These are phyloP conservation scores for Lichtheimia hyalospora DNA, from an alignment of 371 early-diverging fungal species.

Conservation along the genomic window DNA sequence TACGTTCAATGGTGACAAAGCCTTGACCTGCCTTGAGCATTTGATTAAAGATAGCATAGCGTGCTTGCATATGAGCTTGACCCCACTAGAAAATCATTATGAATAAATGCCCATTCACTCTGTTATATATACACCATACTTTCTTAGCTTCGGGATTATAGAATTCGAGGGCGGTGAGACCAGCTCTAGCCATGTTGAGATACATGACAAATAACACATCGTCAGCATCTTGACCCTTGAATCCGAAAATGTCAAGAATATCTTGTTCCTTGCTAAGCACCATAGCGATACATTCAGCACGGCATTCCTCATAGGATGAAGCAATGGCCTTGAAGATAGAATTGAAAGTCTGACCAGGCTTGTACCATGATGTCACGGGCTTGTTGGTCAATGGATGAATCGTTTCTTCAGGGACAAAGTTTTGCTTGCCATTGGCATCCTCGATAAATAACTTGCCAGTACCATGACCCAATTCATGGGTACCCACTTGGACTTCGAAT, in stretches of 20 bases:
- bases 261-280: slow-evolving; percentile 43
- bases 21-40: slow-evolving; percentile 53
- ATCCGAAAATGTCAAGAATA: slow-evolving; percentile 55
- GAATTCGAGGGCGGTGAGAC: slow-evolving; percentile 53
- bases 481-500: slow-evolving; percentile 62
- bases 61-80: slow-evolving; percentile 69
- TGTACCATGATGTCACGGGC: slow-evolving; percentile 58
- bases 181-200: slow-evolving; percentile 63
- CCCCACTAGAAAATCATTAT: slow-evolving; percentile 49
- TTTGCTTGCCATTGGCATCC: slow-evolving; percentile 47
- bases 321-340: slow-evolving; percentile 53
- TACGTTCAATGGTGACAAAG: slow-evolving; percentile 33
- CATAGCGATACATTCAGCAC: slow-evolving; percentile 66
- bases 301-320: slow-evolving; percentile 59
- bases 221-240: slow-evolving; percentile 44
- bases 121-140: slow-evolving; percentile 20
- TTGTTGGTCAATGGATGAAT: slow-evolving; percentile 49
- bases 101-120: no score
- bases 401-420: slow-evolving; percentile 49
- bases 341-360: slow-evolving; percentile 60
- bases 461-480: slow-evolving; percentile 59
- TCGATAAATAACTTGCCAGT: slow-evolving; percentile 59
- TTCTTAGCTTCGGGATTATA: slow-evolving; percentile 50
- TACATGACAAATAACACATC: slow-evolving; percentile 57
- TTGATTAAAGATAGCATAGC: slow-evolving; percentile 58